Conservation (phyloP, 495 filamentous ascomycete species). For the Aspergillus biplanus region DNA sequence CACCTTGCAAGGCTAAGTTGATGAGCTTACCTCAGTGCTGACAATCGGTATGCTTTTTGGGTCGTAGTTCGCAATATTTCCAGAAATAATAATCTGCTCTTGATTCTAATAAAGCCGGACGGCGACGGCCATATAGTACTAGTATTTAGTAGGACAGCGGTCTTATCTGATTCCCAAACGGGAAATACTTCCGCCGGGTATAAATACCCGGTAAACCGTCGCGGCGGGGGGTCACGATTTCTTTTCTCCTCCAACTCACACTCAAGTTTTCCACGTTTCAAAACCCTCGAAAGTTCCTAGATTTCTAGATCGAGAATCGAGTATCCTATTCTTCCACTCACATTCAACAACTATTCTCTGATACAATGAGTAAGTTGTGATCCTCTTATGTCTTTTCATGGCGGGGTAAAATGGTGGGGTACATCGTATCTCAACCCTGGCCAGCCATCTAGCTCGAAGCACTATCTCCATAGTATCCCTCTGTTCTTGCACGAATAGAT, state of each 20-base stretch:
- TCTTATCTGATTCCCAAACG: neutral
- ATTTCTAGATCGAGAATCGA: neutral
- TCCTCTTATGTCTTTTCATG: conserved; percentile 10
- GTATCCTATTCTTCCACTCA: neutral
- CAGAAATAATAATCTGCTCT: too few relatives aligned
- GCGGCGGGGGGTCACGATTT: conserved; percentile 7
- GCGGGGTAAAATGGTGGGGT: conserved; percentile 37
- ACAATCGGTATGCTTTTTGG: too few relatives aligned
- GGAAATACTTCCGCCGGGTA: conserved; percentile 13
- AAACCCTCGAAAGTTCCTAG: neutral
- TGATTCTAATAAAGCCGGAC: too few relatives aligned
- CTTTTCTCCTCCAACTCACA: conserved; percentile 10
- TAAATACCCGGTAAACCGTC: conserved; percentile 22
- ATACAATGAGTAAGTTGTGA: conserved; percentile 10
- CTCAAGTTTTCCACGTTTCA: neutral
- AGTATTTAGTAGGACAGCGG: too few relatives aligned
- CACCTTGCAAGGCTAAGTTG: too few relatives aligned
- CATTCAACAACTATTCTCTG: neutral
- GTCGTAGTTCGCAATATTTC: too few relatives aligned
- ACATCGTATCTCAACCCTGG: neutral
- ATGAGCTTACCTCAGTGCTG: too few relatives aligned
- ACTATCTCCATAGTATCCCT: neutral
- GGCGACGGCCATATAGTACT: too few relatives aligned
- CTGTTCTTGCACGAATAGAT: conserved; percentile 1
- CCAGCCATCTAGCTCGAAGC: neutral